A percentile compares a stretch with the other conserved stretches of the same genome.
Evolutionary conservation across 495 filamentous ascomycete genomes (phyloP).

Genomic region (Penicillium goetzii): DNA sequence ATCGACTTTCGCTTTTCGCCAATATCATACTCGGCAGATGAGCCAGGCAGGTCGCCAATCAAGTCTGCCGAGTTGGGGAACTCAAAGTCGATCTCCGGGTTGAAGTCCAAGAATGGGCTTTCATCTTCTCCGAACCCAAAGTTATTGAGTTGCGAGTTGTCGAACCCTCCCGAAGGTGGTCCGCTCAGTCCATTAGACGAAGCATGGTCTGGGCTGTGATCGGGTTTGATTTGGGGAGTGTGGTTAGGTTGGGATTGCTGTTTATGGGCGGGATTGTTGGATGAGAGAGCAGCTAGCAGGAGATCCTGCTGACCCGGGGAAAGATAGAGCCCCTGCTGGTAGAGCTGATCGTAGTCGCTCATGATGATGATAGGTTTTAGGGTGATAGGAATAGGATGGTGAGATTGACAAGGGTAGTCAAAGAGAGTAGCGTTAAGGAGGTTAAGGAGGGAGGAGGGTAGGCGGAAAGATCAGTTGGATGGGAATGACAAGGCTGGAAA

Average conservation of each 20-base stretch:
- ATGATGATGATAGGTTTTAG: slow-evolving; percentile 21
- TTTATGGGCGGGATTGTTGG: slow-evolving; percentile 60
- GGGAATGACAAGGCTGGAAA: slow-evolving; percentile 8
- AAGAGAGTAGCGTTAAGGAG: background rate
- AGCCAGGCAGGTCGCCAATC: slow-evolving; percentile 76
- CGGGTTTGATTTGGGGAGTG: slow-evolving; percentile 33
- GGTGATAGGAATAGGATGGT: background rate
- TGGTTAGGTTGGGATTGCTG: slow-evolving; percentile 20
- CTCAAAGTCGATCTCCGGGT: slow-evolving; percentile 73
- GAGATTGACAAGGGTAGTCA: background rate
- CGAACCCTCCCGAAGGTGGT: slow-evolving; percentile 57
- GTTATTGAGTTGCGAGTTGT: slow-evolving; percentile 49
- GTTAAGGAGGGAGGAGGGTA: background rate
- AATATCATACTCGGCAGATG: slow-evolving; percentile 58
- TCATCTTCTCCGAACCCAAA: slow-evolving; percentile 62
- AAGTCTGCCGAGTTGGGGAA: slow-evolving; percentile 62
- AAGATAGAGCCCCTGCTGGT: slow-evolving; percentile 62
- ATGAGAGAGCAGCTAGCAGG: slow-evolving; percentile 83
- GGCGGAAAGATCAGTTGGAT: background rate
- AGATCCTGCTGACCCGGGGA: slow-evolving; percentile 87
- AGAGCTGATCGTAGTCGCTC: slow-evolving; percentile 44
- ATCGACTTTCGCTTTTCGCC: slow-evolving; percentile 80
- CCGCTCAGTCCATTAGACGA: slow-evolving; percentile 43
- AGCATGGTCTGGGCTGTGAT: slow-evolving; percentile 40
- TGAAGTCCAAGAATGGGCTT: slow-evolving; percentile 83